Conservation (phyloP, 192 early-diverging fungal genomes). For the Entomortierella parvispora region DNA sequence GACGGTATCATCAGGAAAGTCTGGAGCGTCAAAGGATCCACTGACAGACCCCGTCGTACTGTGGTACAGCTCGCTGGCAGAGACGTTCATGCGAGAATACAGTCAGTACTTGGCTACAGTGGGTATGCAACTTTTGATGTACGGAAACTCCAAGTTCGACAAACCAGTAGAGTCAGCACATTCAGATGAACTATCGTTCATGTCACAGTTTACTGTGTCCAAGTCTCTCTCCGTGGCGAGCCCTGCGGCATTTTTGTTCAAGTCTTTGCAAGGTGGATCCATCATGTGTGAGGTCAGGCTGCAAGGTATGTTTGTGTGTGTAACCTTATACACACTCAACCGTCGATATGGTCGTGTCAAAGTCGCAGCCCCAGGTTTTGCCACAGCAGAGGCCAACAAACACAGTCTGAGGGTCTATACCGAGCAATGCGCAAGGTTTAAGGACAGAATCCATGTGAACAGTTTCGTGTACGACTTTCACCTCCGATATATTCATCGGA, state of each 20-base stretch:
- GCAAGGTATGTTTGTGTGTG: constrained; percentile 65
- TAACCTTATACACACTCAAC: constrained; percentile 67
- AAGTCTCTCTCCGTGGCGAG: constrained; percentile 51
- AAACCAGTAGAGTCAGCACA: constrained; percentile 43
- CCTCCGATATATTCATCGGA: constrained; percentile 59
- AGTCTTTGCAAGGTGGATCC: constrained; percentile 63
- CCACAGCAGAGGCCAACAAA: constrained; percentile 49
- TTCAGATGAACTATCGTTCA: constrained; percentile 46
- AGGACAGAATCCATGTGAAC: constrained; percentile 67
- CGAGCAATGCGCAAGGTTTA: constrained; percentile 67
- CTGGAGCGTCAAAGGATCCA: constrained; percentile 6
- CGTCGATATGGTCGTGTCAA: constrained; percentile 61
- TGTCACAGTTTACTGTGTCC: constrained; percentile 56
- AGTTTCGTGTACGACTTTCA: constrained; percentile 73
- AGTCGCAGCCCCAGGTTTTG: constrained; percentile 49
- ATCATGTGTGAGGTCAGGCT: constrained; percentile 70
- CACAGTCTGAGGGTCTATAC: constrained; percentile 62
- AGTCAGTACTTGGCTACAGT: constrained; percentile 62
- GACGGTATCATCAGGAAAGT: constrained; percentile 17
- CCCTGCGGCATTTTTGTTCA: constrained; percentile 62
- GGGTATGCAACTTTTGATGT: constrained; percentile 69
- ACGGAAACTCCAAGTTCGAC: constrained; percentile 56
- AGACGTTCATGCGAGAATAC: constrained; percentile 66
- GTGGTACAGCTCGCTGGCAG: constrained; percentile 60
- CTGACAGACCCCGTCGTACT: constrained; percentile 31